Conservation (phyloP, 805 yeast species). For the Debaryomyces maramus region DNA sequence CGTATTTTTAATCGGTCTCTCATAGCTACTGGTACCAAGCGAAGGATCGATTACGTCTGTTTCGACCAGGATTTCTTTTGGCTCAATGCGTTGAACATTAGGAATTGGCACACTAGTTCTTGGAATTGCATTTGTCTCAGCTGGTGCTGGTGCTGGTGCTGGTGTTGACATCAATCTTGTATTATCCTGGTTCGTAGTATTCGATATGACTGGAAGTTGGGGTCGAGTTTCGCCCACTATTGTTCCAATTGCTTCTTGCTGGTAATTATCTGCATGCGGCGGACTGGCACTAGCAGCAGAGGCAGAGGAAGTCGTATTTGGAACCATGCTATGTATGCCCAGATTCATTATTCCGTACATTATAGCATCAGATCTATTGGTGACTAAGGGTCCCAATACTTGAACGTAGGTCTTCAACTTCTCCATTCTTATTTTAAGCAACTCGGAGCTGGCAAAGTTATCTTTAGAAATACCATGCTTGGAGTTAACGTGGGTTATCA, state of each 20-base stretch:
- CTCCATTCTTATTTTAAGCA: slow-evolving; percentile 6
- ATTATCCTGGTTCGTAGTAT: neutral
- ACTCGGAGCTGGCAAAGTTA: slow-evolving; percentile 7
- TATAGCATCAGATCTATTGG: slow-evolving; percentile 13
- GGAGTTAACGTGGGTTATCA: slow-evolving; percentile 17
- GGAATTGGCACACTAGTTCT: neutral
- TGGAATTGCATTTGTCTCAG: neutral
- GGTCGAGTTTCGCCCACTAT: slow-evolving; percentile 4
- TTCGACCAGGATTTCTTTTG: slow-evolving; percentile 1
- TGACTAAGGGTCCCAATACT: slow-evolving; percentile 12
- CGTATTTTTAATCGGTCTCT: neutral
- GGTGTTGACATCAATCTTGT: neutral
- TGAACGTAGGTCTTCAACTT: slow-evolving; percentile 10
- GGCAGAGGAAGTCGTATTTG: neutral
- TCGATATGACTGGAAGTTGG: neutral
- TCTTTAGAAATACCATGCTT: slow-evolving; percentile 16
- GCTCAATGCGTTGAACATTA: neutral
- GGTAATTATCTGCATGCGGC: neutral
- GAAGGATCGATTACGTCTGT: slow-evolving; percentile 9
- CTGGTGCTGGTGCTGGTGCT: neutral
- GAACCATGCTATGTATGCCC: slow-evolving; percentile 1
- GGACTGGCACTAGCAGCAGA: neutral
- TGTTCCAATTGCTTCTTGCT: neutral
- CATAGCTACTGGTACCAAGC: slow-evolving; percentile 2
- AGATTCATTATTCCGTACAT: slow-evolving; percentile 7